phyloP scores from a whole-genome alignment of 2,329 filamentous ascomycete genomes.

The Stemphylium vesicarium region DNA sequence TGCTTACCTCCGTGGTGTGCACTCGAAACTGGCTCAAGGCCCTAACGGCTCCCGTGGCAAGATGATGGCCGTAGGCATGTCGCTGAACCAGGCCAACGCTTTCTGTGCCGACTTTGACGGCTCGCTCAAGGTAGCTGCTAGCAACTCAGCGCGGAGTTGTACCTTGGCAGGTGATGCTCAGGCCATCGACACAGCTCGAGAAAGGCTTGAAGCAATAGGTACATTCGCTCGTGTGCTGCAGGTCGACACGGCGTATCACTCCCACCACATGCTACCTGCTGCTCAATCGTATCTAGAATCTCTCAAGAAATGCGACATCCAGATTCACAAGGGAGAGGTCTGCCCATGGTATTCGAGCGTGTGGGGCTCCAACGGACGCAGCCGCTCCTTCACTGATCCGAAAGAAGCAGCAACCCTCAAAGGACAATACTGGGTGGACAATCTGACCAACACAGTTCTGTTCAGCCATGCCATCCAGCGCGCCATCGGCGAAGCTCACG shows the following conservation, averaged over 20 bases:
- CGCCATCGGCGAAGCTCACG: background rate
- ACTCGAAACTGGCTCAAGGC: background rate
- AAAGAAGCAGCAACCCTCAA: background rate
- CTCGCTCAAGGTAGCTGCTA: background rate
- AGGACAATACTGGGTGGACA: background rate
- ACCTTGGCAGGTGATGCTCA: slow-evolving; percentile 15
- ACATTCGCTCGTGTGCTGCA: slow-evolving; percentile 21
- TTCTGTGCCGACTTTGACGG: background rate
- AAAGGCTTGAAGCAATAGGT: background rate
- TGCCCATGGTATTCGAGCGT: slow-evolving; percentile 13
- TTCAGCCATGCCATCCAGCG: background rate
- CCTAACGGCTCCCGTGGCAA: background rate
- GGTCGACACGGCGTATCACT: slow-evolving; percentile 56
- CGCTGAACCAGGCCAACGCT: background rate
- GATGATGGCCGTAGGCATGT: background rate
- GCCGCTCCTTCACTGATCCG: slow-evolving; percentile 18
- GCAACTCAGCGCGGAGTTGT: background rate
- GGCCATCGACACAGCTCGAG: background rate
- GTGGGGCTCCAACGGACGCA: background rate
- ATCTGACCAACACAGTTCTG: background rate
- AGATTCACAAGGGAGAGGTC: background rate
- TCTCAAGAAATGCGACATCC: background rate
- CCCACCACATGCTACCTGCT: slow-evolving; percentile 15
- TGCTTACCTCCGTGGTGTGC: slow-evolving; percentile 26
- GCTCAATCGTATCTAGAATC: background rate